Percentiles rank a stretch among this genome's conserved stretches.
These are phyloP conservation scores for Penicillium goetzii DNA, from an alignment of 495 filamentous ascomycete genomes.

Conservation along the genomic window DNA sequence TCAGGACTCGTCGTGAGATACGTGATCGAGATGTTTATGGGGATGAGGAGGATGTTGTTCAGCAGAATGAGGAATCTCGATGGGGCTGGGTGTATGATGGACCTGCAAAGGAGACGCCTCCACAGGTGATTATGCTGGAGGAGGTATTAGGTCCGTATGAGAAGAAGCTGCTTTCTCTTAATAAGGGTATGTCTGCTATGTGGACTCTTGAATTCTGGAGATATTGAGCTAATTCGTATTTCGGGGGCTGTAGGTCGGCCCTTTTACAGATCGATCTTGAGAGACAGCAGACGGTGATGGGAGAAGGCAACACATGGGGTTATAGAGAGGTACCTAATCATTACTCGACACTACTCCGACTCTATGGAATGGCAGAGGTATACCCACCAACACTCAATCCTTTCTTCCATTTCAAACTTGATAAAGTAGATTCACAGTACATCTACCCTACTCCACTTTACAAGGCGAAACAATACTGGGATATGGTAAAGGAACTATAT, in stretches of 20 bases:
- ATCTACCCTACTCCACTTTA: background rate
- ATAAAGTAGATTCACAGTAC: background rate
- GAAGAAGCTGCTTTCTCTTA: slow-evolving; percentile 45
- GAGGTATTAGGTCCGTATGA: slow-evolving; percentile 57
- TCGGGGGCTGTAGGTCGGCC: background rate
- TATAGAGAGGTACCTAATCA: background rate
- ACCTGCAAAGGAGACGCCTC: slow-evolving; percentile 40
- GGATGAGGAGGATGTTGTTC: slow-evolving; percentile 21
- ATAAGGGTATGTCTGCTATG: slow-evolving; percentile 36
- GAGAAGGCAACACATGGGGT: background rate
- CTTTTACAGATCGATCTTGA: slow-evolving; percentile 10
- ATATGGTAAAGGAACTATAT: background rate
- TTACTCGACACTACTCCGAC: background rate
- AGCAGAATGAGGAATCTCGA: slow-evolving; percentile 35
- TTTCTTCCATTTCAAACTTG: background rate
- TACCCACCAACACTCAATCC: background rate
- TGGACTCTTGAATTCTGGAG: background rate
- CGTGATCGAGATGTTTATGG: slow-evolving; percentile 9
- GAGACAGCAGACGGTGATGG: slow-evolving; percentile 1
- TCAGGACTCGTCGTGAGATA: slow-evolving; percentile 4
- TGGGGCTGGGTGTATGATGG: slow-evolving; percentile 59
- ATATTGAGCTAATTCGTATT: background rate
- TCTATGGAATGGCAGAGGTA: background rate
- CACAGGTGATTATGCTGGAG: slow-evolving; percentile 45
- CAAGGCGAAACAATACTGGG: background rate